Evolutionary conservation across 345 rosid species (phyloP).

Genomic region (Gossypium raimondii): DNA sequence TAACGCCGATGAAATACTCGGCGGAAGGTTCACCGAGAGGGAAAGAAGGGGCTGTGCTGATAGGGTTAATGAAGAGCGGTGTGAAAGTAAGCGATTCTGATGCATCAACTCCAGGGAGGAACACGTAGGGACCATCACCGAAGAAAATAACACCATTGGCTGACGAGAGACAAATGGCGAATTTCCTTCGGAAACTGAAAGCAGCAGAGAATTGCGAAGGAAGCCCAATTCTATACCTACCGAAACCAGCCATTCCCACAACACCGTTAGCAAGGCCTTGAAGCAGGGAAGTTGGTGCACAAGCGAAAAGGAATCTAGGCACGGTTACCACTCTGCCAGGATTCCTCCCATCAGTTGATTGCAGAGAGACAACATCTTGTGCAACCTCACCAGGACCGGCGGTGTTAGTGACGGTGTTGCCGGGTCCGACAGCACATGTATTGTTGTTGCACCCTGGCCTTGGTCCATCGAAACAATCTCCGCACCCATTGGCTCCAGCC

Average conservation of each 20-base stretch:
- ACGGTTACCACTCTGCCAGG: conserved; percentile 45
- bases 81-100: conserved; percentile 45
- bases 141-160: conserved; percentile 50
- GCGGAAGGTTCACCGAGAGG: conserved; percentile 42
- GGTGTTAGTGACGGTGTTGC: conserved; percentile 38
- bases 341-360: conserved; percentile 56
- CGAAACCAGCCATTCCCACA: conserved; percentile 63
- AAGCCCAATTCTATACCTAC: conserved; percentile 39
- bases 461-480: conserved; percentile 39
- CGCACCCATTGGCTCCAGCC: conserved; percentile 45
- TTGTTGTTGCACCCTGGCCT: conserved; percentile 71
- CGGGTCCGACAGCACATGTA: conserved; percentile 47
- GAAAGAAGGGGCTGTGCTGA: conserved; percentile 43
- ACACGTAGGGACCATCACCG: conserved; percentile 50
- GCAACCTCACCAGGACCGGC: conserved; percentile 53
- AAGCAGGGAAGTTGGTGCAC: conserved; percentile 36
- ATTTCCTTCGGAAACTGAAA: conserved; percentile 54
- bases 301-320: conserved; percentile 34
- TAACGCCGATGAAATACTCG: conserved; percentile 65
- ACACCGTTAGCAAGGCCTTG: conserved; percentile 47
- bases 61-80: conserved; percentile 49
- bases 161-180: conserved; percentile 49
- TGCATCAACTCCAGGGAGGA: conserved; percentile 46
- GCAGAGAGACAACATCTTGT: conserved; percentile 48
- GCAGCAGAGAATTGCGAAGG: conserved; percentile 54